phyloP scores from a whole-genome alignment of 2,329 filamentous ascomycete genomes.

The Colletotrichum cuscutae region DNA sequence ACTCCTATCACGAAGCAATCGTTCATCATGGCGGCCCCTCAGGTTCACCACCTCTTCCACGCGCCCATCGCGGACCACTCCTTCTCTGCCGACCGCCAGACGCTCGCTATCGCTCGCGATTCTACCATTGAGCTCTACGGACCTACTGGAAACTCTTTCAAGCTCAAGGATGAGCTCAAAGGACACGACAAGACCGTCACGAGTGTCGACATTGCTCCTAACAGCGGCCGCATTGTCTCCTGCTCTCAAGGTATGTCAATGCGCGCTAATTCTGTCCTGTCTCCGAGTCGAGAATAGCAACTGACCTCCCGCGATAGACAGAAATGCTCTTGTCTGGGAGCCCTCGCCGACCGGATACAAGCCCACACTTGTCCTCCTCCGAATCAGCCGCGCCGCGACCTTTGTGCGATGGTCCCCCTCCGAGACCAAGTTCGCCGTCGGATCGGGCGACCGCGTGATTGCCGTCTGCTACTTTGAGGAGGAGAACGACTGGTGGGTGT shows the following conservation, averaged over 20 bases:
- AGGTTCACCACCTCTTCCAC: slow-evolving; percentile 98
- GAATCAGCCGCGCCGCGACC: slow-evolving; percentile 96
- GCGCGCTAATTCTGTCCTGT: background rate
- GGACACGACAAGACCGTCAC: slow-evolving; percentile 98
- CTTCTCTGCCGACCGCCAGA: slow-evolving; percentile 91
- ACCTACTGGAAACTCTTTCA: slow-evolving; percentile 77
- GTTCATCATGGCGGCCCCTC: slow-evolving; percentile 79
- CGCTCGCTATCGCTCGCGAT: slow-evolving; percentile 90
- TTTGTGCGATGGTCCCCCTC: slow-evolving; percentile 98
- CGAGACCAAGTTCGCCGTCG: slow-evolving; percentile 97
- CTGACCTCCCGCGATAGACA: slow-evolving; percentile 67
- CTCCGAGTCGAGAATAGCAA: background rate
- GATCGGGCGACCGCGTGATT: slow-evolving; percentile 94
- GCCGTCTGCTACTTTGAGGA: slow-evolving; percentile 99
- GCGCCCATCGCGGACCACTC: slow-evolving; percentile 97
- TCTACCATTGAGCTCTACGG: slow-evolving; percentile 90
- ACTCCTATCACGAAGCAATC: slow-evolving; percentile 76
- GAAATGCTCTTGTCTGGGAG: slow-evolving; percentile 98
- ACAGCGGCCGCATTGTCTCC: slow-evolving; percentile 92
- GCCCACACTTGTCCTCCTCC: slow-evolving; percentile 93
- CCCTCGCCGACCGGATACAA: slow-evolving; percentile 93
- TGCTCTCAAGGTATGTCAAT: slow-evolving; percentile 84
- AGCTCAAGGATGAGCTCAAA: slow-evolving; percentile 90
- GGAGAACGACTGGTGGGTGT: slow-evolving; percentile 99
- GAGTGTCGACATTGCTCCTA: slow-evolving; percentile 92